A percentile compares a stretch with the other conserved stretches of the same genome.
phyloP scores from a whole-genome alignment of 768 basidiomycete species.

The Tricholoma saponaceum region DNA sequence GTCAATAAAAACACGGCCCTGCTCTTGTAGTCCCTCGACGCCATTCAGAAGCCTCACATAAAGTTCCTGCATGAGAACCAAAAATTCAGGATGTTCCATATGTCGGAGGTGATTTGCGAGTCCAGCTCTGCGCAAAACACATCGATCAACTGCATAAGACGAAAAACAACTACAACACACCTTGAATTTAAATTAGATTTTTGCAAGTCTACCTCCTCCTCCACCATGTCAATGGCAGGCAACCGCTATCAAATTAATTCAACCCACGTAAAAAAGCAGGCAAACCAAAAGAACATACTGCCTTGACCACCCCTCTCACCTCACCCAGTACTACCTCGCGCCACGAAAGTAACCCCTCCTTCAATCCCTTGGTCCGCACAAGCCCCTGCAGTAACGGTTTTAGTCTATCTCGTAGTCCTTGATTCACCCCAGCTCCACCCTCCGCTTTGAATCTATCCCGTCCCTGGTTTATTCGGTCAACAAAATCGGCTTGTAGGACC shows the following conservation, averaged over 20 bases:
- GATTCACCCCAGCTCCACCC: slow-evolving; percentile 24
- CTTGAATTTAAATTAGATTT: slow-evolving; percentile 11
- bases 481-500: slow-evolving; percentile 63
- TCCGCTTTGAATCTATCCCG: not conserved
- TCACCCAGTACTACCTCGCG: slow-evolving; percentile 62
- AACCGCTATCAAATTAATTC: slow-evolving; percentile 41
- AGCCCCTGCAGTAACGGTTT: slow-evolving; percentile 78
- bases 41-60: slow-evolving; percentile 60
- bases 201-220: slow-evolving; percentile 32
- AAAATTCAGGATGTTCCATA: slow-evolving; percentile 69
- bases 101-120: slow-evolving; percentile 55
- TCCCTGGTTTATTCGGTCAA: slow-evolving; percentile 39
- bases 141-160: not conserved
- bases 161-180: not conserved
- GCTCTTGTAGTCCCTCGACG: slow-evolving; percentile 63
- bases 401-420: slow-evolving; percentile 57
- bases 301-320: slow-evolving; percentile 51
- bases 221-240: slow-evolving; percentile 54
- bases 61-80: slow-evolving; percentile 53
- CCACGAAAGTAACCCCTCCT: slow-evolving; percentile 67
- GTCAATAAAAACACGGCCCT: slow-evolving; percentile 53
- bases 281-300: slow-evolving; percentile 39
- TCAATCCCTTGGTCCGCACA: slow-evolving; percentile 64
- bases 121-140: slow-evolving; percentile 23
- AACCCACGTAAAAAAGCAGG: not conserved